phyloP scores from a whole-genome alignment of 2,329 filamentous ascomycete species.

The Davidsoniella eucalypti region DNA sequence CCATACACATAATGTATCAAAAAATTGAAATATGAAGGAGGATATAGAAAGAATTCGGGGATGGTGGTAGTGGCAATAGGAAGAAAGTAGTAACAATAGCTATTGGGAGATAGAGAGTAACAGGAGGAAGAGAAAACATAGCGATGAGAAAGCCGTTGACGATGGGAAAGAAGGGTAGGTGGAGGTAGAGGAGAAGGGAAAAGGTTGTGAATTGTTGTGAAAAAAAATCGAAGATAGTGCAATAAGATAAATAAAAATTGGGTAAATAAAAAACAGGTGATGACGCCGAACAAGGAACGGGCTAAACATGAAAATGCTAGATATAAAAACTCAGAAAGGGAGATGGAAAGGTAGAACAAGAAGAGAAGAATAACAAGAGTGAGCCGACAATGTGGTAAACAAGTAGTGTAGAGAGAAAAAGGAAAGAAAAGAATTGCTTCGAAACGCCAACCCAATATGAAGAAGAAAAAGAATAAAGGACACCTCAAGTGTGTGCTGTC shows the following conservation, averaged over 20 bases:
- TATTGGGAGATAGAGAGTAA: not conserved
- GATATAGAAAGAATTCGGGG: not conserved
- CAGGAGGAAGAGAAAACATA: not conserved
- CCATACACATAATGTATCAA: not conserved
- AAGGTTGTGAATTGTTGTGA: too few relatives aligned
- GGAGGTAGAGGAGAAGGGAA: not conserved
- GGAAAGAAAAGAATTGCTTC: not conserved
- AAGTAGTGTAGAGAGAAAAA: not conserved
- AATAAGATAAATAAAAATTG: not conserved
- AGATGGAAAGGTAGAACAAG: conserved; percentile 2
- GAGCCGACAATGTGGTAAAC: not conserved
- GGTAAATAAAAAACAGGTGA: conserved; percentile 2
- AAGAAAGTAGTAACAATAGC: not conserved
- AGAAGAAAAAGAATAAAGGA: not conserved
- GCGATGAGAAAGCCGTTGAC: not conserved
- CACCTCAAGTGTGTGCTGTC: not conserved
- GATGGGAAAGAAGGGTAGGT: not conserved
- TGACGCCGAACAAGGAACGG: conserved; percentile 9
- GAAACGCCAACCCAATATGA: conserved; percentile 1
- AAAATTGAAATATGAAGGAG: not conserved
- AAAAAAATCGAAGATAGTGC: not conserved
- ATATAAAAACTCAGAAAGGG: too few relatives aligned
- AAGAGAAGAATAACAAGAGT: not conserved
- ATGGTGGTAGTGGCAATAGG: not conserved
- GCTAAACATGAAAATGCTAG: conserved; percentile 7